Evolutionary conservation across 768 basidiomycete genomes (phyloP), one percentile per base, ranked within the genome.

Genomic region (Phanerodontia chrysosporium): DNA sequence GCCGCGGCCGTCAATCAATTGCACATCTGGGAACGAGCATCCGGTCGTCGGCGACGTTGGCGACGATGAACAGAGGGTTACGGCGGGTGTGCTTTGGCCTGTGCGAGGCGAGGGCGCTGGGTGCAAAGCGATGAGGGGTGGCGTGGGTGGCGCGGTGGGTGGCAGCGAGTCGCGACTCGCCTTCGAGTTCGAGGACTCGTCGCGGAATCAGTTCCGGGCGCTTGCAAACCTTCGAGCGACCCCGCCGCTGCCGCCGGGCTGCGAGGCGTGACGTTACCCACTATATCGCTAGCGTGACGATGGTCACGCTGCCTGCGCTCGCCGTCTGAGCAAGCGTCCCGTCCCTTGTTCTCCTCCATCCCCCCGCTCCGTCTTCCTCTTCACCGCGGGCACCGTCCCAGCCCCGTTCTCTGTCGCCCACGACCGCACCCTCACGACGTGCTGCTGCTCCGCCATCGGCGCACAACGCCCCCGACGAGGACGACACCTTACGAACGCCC

Each of bases 251-350:
- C 51, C 28, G 51, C 29, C 51, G 46, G 46, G 28, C 12, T 21
- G n/a, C 8, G 24, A 25, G 21, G 28, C 10, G 42, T 56, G 55
- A 56, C 46, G 56, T 57, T 45, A 57, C 56, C 44, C 32, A 57
- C 56, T 57, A 49, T 49, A 57, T 57, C 56, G 24, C 39, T 22
- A 28, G 28, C 32, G 56, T 57, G 56, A 57, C 56, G 55, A 42
- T 55, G 14, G 56, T 48, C 39, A 56, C 55, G 44, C n/a, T 21
- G 56, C 39, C 39, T 42, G 39, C 39, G 39, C 39, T 42, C 39
- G 39, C 39, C 39, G 39, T 42, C 39, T 42, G 4, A 7, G 39
- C 39, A 42, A n/a, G 39, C 4, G 39, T 7, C 39, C 32, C 39
- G 39, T 42, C 39, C 39, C 39, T 42, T 42, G 39, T 42, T 42